Evolutionary conservation across 768 basidiomycete genomes (phyloP).

Genomic region (Mycena rebaudengoi): DNA sequence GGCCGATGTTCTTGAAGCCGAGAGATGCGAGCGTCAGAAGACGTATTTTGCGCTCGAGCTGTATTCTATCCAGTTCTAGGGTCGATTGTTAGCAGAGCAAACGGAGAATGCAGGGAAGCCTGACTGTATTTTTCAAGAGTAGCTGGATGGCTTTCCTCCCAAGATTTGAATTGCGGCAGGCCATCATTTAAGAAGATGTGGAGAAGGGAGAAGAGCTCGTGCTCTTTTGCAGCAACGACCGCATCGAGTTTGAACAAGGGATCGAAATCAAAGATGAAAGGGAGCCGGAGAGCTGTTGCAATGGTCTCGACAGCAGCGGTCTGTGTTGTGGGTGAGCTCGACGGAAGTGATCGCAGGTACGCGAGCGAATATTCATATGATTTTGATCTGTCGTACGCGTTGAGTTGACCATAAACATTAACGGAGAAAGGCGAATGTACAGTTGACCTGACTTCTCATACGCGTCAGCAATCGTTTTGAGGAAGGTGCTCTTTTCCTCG

Average conservation of each 20-base stretch:
- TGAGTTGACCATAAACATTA: neutral
- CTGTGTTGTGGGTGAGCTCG: constrained; percentile 59
- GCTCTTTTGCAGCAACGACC: constrained; percentile 68
- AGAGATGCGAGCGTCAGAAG: constrained; percentile 80
- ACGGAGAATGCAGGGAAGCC: neutral
- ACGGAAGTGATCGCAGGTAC: constrained; percentile 67
- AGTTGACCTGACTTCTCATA: constrained; percentile 63
- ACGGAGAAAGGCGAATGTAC: constrained; percentile 52
- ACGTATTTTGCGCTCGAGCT: constrained; percentile 82
- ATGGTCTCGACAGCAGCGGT: constrained; percentile 68
- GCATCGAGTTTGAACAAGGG: constrained; percentile 79
- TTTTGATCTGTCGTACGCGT: constrained; percentile 49
- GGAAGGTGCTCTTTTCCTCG: constrained; percentile 70
- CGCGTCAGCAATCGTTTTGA: constrained; percentile 69
- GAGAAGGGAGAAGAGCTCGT: constrained; percentile 79
- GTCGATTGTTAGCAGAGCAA: neutral
- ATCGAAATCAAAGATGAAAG: constrained; percentile 83
- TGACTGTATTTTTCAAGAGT: constrained; percentile 60
- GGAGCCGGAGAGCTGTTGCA: constrained; percentile 69
- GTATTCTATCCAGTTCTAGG: constrained; percentile 62
- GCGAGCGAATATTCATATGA: constrained; percentile 73
- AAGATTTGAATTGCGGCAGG: constrained; percentile 66
- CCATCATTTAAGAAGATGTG: constrained; percentile 77
- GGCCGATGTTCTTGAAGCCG: constrained; percentile 79
- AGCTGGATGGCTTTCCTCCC: constrained; percentile 60